Evolutionary conservation across 129 eudicot species (phyloP).

Genomic region (Flaveria linearis): DNA sequence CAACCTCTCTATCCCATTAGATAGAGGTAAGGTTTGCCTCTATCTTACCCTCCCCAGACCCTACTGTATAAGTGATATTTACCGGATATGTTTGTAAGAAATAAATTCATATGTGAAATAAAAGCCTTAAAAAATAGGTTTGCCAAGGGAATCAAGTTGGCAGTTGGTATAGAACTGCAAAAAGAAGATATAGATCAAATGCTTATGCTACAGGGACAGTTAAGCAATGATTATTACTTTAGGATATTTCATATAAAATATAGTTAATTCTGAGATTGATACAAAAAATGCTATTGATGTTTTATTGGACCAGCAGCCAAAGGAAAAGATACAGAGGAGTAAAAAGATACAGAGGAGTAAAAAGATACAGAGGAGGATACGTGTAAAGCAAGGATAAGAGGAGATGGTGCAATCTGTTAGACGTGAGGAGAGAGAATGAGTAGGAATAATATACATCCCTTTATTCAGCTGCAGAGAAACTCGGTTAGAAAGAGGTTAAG

Average conservation of each 20-base stretch:
- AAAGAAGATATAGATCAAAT: constrained; percentile 5
- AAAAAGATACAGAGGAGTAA: too few relatives aligned
- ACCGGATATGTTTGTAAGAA: neutral
- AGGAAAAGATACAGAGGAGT: neutral
- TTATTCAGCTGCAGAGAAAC: neutral
- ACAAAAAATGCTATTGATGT: neutral
- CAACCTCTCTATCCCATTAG: too few relatives aligned
- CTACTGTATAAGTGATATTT: too few relatives aligned
- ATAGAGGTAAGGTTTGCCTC: too few relatives aligned
- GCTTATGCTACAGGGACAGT: constrained; percentile 12
- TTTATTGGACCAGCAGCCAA: neutral
- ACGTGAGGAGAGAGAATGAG: neutral
- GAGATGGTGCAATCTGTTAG: neutral
- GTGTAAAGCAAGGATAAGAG: neutral
- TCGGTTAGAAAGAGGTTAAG: neutral
- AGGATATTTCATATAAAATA: neutral
- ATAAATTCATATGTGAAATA: neutral
- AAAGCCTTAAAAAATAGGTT: neutral
- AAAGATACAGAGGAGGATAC: too few relatives aligned
- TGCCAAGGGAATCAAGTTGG: neutral
- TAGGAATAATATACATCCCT: neutral
- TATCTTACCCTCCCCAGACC: too few relatives aligned
- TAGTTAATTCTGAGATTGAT: neutral
- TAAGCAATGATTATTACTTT: constrained; percentile 3
- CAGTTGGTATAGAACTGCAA: constrained; percentile 4